Base-by-base conservation (phyloP, 2,329 filamentous ascomycete genomes). In the Calonectria hongkongensis region DNA sequence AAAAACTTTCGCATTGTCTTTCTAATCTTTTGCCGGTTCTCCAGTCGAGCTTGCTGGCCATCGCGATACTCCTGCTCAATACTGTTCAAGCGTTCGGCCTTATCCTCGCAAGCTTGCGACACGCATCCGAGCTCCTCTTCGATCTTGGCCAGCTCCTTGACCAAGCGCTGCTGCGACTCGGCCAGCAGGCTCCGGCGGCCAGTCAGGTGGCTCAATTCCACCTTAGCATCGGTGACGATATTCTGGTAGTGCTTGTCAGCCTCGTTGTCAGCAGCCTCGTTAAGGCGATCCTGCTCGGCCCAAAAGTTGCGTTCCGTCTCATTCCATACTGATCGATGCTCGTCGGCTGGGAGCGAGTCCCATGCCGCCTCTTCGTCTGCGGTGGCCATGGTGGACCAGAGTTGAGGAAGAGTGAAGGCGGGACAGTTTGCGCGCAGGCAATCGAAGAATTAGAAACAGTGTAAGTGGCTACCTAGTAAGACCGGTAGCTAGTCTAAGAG, bases 111-210 rank as follows among this genome's bases (percentile, higher is more conserved):
- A 18, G 76, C 75, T 36, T 79, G 73, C n/a, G 73, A 76, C 4
- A 83, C 78, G n/a, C 72, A 73, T 15, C 80, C 82, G 27, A 88
- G 79, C 41, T 84, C 82, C 41, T 83, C 81, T 80, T 86, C 87
- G n/a, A 83, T 77, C 50, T 81, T 76, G 36, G 79, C 79, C 50
- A 84, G 78, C 68, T 84, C 81, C 33, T 74, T 77, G 1, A 77
- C 76, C n/a, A 85, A 70, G 4, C 80, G 78, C 10, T 72, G 74
- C 47, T 81, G 80, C 13, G 77, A 75, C 71, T 83, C 79, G 27
- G 67, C 75, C 6, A 84, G 75, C 58, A 82, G 72, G 16, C 73
- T 75, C 21, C 80, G 79, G 56, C 78, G 79, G 18, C 79, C 80
- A 12, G 76, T 80, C 12, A 84, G 69, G 10, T 73, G 79, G 62